Percentiles rank a stretch among this genome's conserved stretches.
These are phyloP conservation scores for Cystobasidiaceae sp. DNA, from an alignment of 1,284 basidiomycete genomes.

Conservation along the genomic window DNA sequence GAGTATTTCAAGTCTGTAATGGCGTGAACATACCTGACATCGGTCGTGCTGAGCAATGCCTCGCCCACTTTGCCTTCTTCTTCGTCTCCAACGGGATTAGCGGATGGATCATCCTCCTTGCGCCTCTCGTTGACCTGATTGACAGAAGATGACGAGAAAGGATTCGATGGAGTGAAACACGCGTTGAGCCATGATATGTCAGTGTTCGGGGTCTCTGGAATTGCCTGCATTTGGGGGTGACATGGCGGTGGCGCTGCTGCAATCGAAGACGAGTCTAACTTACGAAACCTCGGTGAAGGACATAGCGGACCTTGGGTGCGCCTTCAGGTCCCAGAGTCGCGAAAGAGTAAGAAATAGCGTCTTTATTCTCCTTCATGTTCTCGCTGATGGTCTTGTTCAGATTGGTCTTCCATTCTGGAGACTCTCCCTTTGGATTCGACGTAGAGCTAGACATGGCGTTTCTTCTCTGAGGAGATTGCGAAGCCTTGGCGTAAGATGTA, in stretches of 20 bases:
- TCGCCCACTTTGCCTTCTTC: constrained; percentile 39
- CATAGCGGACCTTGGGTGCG: constrained; percentile 42
- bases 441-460: too few species aligned
- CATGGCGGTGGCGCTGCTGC: too few species aligned
- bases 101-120: constrained; percentile 37
- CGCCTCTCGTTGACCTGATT: constrained; percentile 19
- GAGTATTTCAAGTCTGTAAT: too few species aligned
- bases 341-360: constrained; percentile 39
- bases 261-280: constrained; percentile 44
- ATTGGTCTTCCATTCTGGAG: constrained; percentile 22
- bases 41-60: constrained; percentile 46
- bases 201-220: too few species aligned
- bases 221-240: too few species aligned
- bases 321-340: constrained; percentile 20
- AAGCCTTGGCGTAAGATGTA: background rate
- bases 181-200: too few species aligned
- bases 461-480: background rate
- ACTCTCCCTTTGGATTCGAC: background rate
- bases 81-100: constrained; percentile 38
- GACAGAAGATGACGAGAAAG: background rate
- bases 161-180: too few species aligned
- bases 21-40: constrained; percentile 41
- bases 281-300: constrained; percentile 48
- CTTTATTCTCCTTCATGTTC: constrained; percentile 38
- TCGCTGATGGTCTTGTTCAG: constrained; percentile 27